Base-by-base conservation (phyloP, 2,329 filamentous ascomycete genomes). In the Ceratocystis ficicola region DNA sequence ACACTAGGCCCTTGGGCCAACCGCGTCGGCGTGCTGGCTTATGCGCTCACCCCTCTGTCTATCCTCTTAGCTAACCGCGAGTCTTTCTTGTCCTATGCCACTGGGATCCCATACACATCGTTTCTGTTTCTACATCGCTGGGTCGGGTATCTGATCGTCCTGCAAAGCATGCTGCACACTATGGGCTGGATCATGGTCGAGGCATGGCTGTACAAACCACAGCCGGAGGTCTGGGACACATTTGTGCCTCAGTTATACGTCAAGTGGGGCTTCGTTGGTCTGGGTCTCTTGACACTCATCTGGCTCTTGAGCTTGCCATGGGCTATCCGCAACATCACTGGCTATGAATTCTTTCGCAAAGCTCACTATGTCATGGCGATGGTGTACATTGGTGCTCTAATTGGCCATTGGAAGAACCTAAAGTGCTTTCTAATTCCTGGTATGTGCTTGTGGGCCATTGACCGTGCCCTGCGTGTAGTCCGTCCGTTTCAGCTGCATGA, bases 81-180 rank as follows among this genome's bases (percentile, higher is more conserved):
- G 72, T 88, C 85, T 0, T 76, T 90, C 1, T 79, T 91, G 3
- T 87, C 84, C 0, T 72, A 88, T 15, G 73, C 89, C 62, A 91
- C 87, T 0, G 88, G 88, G 1, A 78, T 91, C 0, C 87, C 88
- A 0, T 89, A 90, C 71, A 87, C 90, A 70, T 83, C 82, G 70
- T 90, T 91, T 79, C 86, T 88, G 74, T 91, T 91, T 71, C 76
- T 91, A 22, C 88, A 90, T 73, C 84, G 87, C 41, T 91, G 88
- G 88, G 76, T 86, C 0, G 88, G 88, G 5, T 86, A 87, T 68
- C 79, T 91, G 70, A 89, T 92, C 69, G 82, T 89, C 65, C 72
- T 83, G 0, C 88, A 91, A 72, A 81, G 83, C 2, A 75, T 79
- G 8, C 73, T 91, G 1, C 88, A 92, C 72, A 90, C 87, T 1